Evolutionary conservation across 2,329 filamentous ascomycete genomes (phyloP).

Genomic region (Tolypocladium cylindrosporum): DNA sequence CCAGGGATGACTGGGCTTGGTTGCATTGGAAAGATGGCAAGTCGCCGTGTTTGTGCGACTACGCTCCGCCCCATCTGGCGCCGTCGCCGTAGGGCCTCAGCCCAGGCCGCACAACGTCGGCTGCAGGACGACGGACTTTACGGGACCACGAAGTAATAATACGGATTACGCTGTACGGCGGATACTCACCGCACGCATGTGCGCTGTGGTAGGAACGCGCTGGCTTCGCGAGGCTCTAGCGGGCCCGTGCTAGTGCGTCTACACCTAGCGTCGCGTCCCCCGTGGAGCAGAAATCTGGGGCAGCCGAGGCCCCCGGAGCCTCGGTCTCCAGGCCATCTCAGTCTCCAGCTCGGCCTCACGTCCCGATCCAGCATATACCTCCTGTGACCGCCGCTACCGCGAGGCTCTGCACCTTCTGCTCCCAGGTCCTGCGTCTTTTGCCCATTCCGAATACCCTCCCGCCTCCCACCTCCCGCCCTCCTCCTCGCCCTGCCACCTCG

Average conservation of each 20-base stretch:
- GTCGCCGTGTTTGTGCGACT: too few species aligned
- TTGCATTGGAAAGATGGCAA: too few species aligned
- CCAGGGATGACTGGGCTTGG: too few species aligned
- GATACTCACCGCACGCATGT: too few species aligned
- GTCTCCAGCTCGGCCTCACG: constrained; percentile 3
- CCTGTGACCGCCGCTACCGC: neutral
- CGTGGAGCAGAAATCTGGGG: constrained; percentile 6
- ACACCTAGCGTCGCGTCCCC: neutral
- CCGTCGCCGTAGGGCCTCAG: neutral
- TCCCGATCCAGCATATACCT: constrained; percentile 5
- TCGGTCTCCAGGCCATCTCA: constrained; percentile 6
- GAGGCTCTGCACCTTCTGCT: neutral
- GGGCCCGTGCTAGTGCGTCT: neutral
- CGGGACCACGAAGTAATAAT: neutral
- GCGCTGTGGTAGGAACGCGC: too few species aligned
- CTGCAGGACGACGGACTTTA: neutral
- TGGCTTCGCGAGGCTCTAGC: neutral
- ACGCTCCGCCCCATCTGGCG: neutral
- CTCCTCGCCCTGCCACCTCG: neutral
- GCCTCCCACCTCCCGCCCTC: neutral
- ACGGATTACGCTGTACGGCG: too few species aligned
- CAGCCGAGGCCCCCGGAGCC: constrained; percentile 9
- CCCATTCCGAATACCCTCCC: neutral
- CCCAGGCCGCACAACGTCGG: neutral
- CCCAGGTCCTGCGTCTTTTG: neutral